Percentiles rank a stretch among this genome's conserved stretches.
phyloP scores from a whole-genome alignment of 192 early-diverging fungal genomes.

The Piromyces sp. region DNA sequence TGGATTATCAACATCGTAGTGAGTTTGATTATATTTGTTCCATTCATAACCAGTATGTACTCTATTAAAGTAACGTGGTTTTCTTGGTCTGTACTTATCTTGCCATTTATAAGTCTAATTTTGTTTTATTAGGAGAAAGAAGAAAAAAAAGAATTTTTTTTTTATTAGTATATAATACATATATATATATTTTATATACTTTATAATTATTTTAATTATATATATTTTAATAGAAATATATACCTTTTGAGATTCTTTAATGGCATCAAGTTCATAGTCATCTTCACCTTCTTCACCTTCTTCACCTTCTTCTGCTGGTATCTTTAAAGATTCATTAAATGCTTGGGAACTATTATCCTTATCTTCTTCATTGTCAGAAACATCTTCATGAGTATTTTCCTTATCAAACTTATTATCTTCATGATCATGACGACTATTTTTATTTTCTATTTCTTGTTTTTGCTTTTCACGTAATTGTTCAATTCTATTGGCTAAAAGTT shows the following conservation, averaged over 20 bases:
- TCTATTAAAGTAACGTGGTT: slow-evolving; percentile 89
- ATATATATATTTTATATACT: neutral
- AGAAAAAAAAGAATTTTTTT: no score
- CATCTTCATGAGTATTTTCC: slow-evolving; percentile 15
- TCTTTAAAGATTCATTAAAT: slow-evolving; percentile 33
- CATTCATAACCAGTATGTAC: slow-evolving; percentile 97
- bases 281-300: slow-evolving; percentile 1
- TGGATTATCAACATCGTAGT: slow-evolving; percentile 93
- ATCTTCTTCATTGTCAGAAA: slow-evolving; percentile 22
- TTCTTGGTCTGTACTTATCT: slow-evolving; percentile 88
- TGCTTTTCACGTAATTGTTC: slow-evolving; percentile 48
- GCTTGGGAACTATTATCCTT: neutral
- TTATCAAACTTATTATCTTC: slow-evolving; percentile 7
- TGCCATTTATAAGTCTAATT: slow-evolving; percentile 56
- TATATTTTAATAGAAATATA: no score
- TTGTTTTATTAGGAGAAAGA: neutral
- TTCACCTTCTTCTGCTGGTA: slow-evolving; percentile 47
- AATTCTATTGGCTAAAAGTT: slow-evolving; percentile 51
- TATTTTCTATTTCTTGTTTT: slow-evolving; percentile 18
- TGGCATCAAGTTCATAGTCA: slow-evolving; percentile 30
- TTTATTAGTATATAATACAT: slow-evolving; percentile 5
- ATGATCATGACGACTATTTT: slow-evolving; percentile 21
- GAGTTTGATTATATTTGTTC: slow-evolving; percentile 98
- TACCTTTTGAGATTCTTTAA: slow-evolving; percentile 34
- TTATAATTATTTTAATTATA: no score